These are phyloP conservation scores for Thuja plicata DNA, from an alignment of 83 land plant genomes.

Conservation along the genomic window DNA sequence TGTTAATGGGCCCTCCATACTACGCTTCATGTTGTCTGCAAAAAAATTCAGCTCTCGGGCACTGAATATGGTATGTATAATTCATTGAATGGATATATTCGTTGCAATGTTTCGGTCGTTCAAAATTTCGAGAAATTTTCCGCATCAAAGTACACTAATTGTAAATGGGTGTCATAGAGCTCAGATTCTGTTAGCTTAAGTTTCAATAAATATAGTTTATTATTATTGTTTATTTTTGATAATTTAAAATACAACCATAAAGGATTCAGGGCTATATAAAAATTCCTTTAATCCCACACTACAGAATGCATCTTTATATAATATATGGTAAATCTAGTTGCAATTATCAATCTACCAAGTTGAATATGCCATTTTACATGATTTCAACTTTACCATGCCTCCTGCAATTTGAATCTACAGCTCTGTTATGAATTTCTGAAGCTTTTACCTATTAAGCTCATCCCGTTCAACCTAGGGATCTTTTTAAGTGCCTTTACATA, in stretches of 20 bases:
- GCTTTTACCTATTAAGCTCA: not conserved
- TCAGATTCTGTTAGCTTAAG: not conserved
- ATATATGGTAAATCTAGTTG: not conserved
- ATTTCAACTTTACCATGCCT: not conserved
- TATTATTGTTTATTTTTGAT: not conserved
- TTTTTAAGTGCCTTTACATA: not conserved
- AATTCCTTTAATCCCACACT: not conserved
- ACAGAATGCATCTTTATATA: no score
- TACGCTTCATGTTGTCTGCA: not conserved
- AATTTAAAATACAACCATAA: not conserved
- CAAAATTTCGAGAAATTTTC: not conserved
- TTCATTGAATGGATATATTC: not conserved
- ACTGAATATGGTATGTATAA: not conserved
- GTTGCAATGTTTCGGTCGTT: not conserved
- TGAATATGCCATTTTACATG: not conserved
- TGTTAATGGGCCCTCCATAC: not conserved
- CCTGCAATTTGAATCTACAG: not conserved
- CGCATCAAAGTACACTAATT: not conserved
- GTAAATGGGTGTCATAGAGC: not conserved
- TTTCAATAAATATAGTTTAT: not conserved
- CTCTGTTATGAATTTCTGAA: not conserved
- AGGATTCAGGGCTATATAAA: not conserved
- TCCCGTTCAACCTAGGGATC: not conserved
- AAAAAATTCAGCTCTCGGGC: not conserved
- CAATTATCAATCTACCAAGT: not conserved